phyloP scores from a whole-genome alignment of 1,284 basidiomycete species.

The Peniophora sp. region DNA sequence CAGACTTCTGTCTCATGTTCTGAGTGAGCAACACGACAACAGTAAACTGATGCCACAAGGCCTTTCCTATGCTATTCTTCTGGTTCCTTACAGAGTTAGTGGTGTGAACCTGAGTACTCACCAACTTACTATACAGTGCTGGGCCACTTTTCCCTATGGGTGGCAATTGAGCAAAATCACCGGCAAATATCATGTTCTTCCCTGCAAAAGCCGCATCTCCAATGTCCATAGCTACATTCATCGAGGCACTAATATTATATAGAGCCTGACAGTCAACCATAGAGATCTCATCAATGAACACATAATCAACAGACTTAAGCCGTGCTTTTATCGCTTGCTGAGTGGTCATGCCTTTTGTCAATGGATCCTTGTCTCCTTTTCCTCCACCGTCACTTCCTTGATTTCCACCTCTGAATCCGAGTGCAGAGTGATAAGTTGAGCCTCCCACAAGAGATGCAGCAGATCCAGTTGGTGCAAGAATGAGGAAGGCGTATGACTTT shows the following conservation, averaged over 20 bases:
- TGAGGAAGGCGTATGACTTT: slow-evolving; percentile 18
- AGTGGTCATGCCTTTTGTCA: not conserved
- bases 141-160: slow-evolving; percentile 3
- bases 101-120: slow-evolving; percentile 6
- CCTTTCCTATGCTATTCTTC: slow-evolving; percentile 21
- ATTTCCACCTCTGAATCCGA: slow-evolving; percentile 19
- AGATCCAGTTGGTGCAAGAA: slow-evolving; percentile 29
- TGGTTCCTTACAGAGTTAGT: slow-evolving; percentile 11
- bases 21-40: slow-evolving; percentile 25
- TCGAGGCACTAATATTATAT: slow-evolving; percentile 14
- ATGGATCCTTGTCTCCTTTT: not conserved
- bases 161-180: slow-evolving; percentile 22
- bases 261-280: slow-evolving; percentile 24
- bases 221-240: slow-evolving; percentile 8
- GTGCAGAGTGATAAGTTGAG: slow-evolving; percentile 28
- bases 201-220: slow-evolving; percentile 16
- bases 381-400: not conserved
- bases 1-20: slow-evolving; percentile 27
- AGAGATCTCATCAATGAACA: slow-evolving; percentile 31
- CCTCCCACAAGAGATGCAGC: slow-evolving; percentile 27
- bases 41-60: slow-evolving; percentile 26
- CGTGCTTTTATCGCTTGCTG: slow-evolving; percentile 9
- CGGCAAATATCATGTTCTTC: slow-evolving; percentile 17
- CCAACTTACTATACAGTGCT: slow-evolving; percentile 13
- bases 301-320: slow-evolving; percentile 21